Conservation (phyloP, 495 filamentous ascomycete species). For the Pseudevernia furfuracea region DNA sequence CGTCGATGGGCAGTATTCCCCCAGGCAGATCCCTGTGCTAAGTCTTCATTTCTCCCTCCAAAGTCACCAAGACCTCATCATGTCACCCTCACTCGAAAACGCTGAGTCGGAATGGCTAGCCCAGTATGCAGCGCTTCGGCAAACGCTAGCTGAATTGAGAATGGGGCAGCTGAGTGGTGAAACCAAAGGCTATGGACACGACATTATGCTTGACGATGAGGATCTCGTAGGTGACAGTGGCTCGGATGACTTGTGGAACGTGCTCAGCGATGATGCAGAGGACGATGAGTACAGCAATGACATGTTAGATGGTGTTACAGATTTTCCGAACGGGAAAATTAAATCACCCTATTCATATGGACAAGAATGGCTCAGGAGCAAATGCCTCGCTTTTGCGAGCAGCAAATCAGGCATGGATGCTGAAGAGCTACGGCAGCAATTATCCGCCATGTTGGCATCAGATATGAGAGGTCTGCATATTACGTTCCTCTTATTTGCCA, state of each 20-base stretch:
- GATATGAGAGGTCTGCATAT: constrained; percentile 34
- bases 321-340: constrained; percentile 22
- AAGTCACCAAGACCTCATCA: constrained; percentile 4
- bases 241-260: constrained; percentile 82
- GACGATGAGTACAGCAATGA: constrained; percentile 47
- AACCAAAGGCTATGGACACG: constrained; percentile 44
- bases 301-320: constrained; percentile 35
- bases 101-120: constrained; percentile 62
- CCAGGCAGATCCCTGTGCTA: not conserved
- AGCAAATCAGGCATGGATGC: constrained; percentile 56
- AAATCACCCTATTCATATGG: constrained; percentile 30
- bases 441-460: constrained; percentile 58
- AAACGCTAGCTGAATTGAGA: constrained; percentile 62
- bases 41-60: not conserved
- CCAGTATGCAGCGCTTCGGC: constrained; percentile 63
- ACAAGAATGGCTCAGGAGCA: constrained; percentile 54
- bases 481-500: not conserved
- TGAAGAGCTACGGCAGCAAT: constrained; percentile 58
- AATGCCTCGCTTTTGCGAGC: constrained; percentile 52
- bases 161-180: constrained; percentile 41
- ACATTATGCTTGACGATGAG: constrained; percentile 48
- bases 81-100: constrained; percentile 20
- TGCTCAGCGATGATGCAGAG: constrained; percentile 64
- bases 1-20: not conserved
- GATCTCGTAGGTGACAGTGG: constrained; percentile 53